Conservation (phyloP, 2,329 filamentous ascomycete genomes). For the Fusarium clavum region DNA sequence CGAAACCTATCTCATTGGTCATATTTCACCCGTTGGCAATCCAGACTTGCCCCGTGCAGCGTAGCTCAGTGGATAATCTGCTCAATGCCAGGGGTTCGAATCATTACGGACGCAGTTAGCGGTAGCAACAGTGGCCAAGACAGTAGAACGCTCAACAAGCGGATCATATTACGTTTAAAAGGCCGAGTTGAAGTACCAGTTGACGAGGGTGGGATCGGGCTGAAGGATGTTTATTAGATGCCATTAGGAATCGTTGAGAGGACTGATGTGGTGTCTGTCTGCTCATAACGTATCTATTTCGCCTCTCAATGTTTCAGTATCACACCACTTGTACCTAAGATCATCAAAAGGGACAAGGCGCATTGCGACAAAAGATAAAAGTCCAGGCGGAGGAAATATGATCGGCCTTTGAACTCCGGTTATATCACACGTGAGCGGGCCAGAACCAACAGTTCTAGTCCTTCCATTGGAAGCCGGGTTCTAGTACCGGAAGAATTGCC, state of each 20-base stretch:
- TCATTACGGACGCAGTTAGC: conserved; percentile 25
- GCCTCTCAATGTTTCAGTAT: too few species aligned
- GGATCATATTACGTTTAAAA: conserved; percentile 30
- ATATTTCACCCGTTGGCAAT: background rate
- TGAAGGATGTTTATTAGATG: background rate
- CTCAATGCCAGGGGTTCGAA: conserved; percentile 7
- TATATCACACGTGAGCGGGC: conserved; percentile 14
- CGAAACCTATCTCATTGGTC: conserved; percentile 13
- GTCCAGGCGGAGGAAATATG: conserved; percentile 13
- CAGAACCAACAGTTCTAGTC: background rate
- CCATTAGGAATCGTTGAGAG: background rate
- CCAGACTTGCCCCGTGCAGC: conserved; percentile 12
- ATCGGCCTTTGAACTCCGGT: conserved; percentile 33
- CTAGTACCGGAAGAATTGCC: conserved; percentile 13
- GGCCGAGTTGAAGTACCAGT: background rate
- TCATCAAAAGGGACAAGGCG: rapidly evolving
- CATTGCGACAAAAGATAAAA: too few species aligned
- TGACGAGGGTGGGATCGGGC: conserved; percentile 18
- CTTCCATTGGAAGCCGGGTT: background rate
- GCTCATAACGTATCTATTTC: background rate
- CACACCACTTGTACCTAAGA: background rate
- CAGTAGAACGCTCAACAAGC: background rate
- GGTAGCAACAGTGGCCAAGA: conserved; percentile 2
- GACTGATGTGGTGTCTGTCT: too few species aligned
- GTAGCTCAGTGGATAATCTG: conserved; percentile 30